These are phyloP conservation scores for Sclerotinia spermophila DNA, from an alignment of 2,329 filamentous ascomycete species.

Conservation along the genomic window DNA sequence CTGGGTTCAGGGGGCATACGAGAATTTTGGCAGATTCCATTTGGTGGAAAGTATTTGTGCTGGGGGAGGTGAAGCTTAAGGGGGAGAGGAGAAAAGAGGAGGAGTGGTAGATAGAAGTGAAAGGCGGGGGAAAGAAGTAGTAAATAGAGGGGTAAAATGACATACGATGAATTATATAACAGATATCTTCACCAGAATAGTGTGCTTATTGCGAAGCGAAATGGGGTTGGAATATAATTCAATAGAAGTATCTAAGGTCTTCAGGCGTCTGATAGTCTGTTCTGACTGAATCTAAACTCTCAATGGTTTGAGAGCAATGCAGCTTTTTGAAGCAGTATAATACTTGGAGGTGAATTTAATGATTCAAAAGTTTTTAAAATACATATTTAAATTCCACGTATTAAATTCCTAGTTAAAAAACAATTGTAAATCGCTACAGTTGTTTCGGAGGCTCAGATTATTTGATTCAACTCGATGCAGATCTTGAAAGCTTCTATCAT, in stretches of 20 bases:
- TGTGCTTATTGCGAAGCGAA: neutral
- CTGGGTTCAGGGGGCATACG: constrained; percentile 5
- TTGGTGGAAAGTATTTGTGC: neutral
- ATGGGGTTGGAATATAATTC: neutral
- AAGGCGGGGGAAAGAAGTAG: too few species aligned
- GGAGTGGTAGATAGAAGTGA: neutral
- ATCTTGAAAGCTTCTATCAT: neutral
- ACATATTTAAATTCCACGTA: too few species aligned
- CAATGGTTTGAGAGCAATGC: accelerated
- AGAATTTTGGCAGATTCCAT: neutral
- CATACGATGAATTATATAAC: neutral
- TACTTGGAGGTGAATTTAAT: neutral
- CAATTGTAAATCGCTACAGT: too few species aligned
- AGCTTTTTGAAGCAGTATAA: neutral
- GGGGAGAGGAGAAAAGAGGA: neutral
- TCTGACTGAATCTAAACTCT: neutral
- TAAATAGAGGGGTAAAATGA: neutral
- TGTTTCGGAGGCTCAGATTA: too few species aligned
- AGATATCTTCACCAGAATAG: too few species aligned
- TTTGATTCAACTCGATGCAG: neutral
- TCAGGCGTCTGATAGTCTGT: neutral
- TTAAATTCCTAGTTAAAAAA: too few species aligned
- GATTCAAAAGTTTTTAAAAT: neutral
- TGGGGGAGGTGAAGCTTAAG: neutral
- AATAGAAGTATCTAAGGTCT: neutral